Evolutionary conservation across 1,284 basidiomycete genomes (phyloP).

Genomic region (Ceraceosorus guamensis): DNA sequence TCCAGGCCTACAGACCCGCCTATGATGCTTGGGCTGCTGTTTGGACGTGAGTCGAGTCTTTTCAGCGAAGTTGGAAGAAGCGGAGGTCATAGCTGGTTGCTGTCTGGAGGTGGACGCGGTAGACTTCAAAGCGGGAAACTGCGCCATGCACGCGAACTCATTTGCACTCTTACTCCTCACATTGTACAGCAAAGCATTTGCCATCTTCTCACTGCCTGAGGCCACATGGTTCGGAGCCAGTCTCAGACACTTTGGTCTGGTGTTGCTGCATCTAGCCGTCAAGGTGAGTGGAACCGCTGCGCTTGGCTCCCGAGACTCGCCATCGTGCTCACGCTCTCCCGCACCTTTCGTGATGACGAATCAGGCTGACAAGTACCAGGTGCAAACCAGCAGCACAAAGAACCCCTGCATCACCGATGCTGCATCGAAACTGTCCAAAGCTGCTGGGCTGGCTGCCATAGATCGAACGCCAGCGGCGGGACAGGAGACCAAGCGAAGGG

Average conservation of each 20-base stretch:
- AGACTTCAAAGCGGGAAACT: too few species aligned
- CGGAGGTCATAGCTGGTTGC: too few species aligned
- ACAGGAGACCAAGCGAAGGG: slow-evolving; percentile 36
- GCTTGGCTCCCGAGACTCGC: too few species aligned
- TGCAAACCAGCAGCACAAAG: neutral
- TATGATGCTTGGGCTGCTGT: neutral
- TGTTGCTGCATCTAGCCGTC: slow-evolving; percentile 3
- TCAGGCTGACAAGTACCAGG: slow-evolving; percentile 4
- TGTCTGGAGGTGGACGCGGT: too few species aligned
- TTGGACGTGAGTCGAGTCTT: neutral
- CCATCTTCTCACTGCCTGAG: slow-evolving; percentile 1
- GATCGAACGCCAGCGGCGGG: slow-evolving; percentile 34
- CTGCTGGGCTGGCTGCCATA: slow-evolving; percentile 42
- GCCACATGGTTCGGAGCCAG: slow-evolving; percentile 8
- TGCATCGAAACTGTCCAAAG: slow-evolving; percentile 39
- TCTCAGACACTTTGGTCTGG: slow-evolving; percentile 3
- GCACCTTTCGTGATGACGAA: too few species aligned
- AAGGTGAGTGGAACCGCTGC: too few species aligned
- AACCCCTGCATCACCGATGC: slow-evolving; percentile 27
- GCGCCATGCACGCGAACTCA: too few species aligned
- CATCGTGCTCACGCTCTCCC: too few species aligned
- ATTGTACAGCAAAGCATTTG: neutral
- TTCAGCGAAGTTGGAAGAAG: too few species aligned
- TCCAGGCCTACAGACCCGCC: neutral
- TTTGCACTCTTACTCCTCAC: too few species aligned